Base-by-base conservation (phyloP, 2,329 filamentous ascomycete genomes). In the Pseudogymnoascus sp. region DNA sequence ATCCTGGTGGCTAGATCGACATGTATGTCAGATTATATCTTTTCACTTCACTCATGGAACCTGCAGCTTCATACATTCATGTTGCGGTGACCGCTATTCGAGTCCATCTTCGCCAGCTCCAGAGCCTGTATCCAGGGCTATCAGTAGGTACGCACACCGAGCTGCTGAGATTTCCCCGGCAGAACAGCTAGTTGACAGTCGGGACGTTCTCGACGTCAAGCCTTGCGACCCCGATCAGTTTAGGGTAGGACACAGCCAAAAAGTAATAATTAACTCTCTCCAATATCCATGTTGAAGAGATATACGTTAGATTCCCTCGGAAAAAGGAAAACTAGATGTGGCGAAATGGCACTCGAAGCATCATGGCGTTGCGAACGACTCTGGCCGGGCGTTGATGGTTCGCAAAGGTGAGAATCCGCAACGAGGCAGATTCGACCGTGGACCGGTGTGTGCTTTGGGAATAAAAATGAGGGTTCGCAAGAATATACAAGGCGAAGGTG, bases 331-430 rank as follows among this genome's bases (percentile, higher is more conserved):
- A 34, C 29, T 57, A 57, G 51, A 34, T 34, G 29, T 21, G 29
- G n/a, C 29, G 16, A 57, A 12, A 57, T 14, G n/a, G 26, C 29
- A 29, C 51, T 34, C 51, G 51, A 57, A 57, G 29, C 29, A 57
- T 57, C n/a, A 57, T 57, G 29, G 29, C 51, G 51, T 57, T 57
- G 29, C 51, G 51, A 57, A 57, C 51, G 51, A 57, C 29, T 57
- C 51, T 34, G 16, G 5, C 26, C 51, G 51, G n/a, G 51, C 51
- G 51, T 14, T 18, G 51, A 57, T 57, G 51, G 51, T 34, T 57
- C 51, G 51, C 51, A 57, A 57, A 34, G 5, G 10, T 5, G n/a
- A 18, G 12, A 5, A 21, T 29, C 51, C 29, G 26, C 51, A 57
- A 34, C 51, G 7, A 57, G 51, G 51, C 51, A 57, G 51, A 57